Conservation (phyloP, 495 filamentous ascomycete species). For the Penicillium chermesinum region DNA sequence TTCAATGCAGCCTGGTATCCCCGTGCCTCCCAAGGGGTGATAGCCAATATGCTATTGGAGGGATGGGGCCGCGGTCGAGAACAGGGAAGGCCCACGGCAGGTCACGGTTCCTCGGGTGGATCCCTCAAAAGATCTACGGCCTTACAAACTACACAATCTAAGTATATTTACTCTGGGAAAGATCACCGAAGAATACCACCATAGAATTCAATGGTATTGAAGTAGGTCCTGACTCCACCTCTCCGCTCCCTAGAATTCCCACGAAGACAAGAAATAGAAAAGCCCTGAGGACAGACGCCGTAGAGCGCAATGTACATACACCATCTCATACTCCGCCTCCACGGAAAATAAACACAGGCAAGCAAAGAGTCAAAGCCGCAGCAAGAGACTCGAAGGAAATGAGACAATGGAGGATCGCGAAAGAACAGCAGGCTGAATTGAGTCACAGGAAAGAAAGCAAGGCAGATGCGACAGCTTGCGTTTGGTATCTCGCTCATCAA, state of each 20-base stretch:
- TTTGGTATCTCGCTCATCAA: slow-evolving; percentile 40
- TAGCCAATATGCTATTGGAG: no score
- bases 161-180: background rate
- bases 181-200: slow-evolving; percentile 1
- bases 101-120: no score
- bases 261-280: slow-evolving; percentile 4
- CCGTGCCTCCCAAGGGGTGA: no score
- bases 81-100: no score
- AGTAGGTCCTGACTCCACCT: slow-evolving; percentile 15
- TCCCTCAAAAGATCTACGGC: no score
- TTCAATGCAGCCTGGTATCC: background rate
- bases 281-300: slow-evolving; percentile 16
- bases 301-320: slow-evolving; percentile 25
- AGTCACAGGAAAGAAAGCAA: slow-evolving; percentile 5
- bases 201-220: slow-evolving; percentile 16
- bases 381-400: background rate
- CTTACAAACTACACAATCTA: no score
- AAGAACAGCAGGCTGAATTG: slow-evolving; percentile 7
- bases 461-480: slow-evolving; percentile 10
- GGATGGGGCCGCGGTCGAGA: no score
- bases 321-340: slow-evolving; percentile 8
- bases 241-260: slow-evolving; percentile 8
- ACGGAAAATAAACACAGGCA: slow-evolving; percentile 11
- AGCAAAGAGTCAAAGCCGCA: background rate
- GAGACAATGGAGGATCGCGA: slow-evolving; percentile 11